A percentile compares a stretch with the other conserved stretches of the same genome.
phyloP scores from a whole-genome alignment of 805 yeast species.

The Diddensiella caesifluorescens region DNA sequence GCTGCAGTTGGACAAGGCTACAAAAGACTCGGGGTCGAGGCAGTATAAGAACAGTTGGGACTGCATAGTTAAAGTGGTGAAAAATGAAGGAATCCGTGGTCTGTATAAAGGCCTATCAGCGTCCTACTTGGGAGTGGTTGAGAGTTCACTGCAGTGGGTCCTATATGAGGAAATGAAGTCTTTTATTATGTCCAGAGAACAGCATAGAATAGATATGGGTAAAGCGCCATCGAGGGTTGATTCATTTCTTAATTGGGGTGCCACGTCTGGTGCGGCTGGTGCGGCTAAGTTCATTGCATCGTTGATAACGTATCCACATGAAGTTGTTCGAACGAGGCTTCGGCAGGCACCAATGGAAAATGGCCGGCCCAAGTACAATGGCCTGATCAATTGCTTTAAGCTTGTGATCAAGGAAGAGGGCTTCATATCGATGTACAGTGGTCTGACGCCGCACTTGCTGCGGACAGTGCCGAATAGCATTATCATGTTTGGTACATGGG shows the following conservation, averaged over 20 bases:
- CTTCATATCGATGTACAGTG: constrained; percentile 88
- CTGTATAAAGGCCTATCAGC: constrained; percentile 91
- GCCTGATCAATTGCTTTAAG: constrained; percentile 80
- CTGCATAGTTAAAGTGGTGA: constrained; percentile 64
- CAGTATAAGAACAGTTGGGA: constrained; percentile 81
- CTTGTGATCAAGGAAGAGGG: constrained; percentile 91
- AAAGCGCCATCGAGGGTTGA: constrained; percentile 44
- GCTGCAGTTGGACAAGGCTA: constrained; percentile 74
- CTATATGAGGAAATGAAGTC: constrained; percentile 90
- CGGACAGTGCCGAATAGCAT: constrained; percentile 97
- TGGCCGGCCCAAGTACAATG: constrained; percentile 83
- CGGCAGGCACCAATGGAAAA: constrained; percentile 87
- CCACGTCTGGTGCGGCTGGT: constrained; percentile 96
- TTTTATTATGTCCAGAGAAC: constrained; percentile 51
- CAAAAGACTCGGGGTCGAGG: constrained; percentile 40
- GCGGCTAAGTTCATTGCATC: constrained; percentile 93
- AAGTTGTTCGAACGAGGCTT: constrained; percentile 89
- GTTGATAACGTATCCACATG: constrained; percentile 91
- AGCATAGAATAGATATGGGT: constrained; percentile 35
- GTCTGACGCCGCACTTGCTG: constrained; percentile 91
- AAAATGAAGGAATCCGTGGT: constrained; percentile 72
- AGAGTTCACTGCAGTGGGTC: constrained; percentile 94
- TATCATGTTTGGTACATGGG: constrained; percentile 99
- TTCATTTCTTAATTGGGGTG: constrained; percentile 80
- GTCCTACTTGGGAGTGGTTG: constrained; percentile 87